Percentiles rank a stretch among this genome's conserved stretches.
Conservation (phyloP, 805 yeast genomes). For the Suhomyces vadensis region DNA sequence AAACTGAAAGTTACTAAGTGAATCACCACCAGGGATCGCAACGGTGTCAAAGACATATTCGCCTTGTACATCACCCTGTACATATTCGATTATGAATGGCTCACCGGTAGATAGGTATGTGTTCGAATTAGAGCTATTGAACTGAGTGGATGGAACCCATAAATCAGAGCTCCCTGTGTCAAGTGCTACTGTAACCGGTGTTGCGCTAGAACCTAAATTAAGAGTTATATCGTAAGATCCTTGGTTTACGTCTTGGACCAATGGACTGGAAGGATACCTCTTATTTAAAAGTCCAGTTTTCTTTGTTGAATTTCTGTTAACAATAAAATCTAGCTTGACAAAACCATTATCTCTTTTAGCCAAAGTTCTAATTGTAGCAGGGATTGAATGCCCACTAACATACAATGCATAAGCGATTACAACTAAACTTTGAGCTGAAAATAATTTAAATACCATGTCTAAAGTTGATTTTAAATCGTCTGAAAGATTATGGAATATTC, state of each 20-base stretch:
- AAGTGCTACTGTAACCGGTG: background rate
- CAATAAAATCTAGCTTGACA: background rate
- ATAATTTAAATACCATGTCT: conserved; percentile 1
- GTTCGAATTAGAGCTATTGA: conserved; percentile 4
- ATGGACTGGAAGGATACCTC: background rate
- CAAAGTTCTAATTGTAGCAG: background rate
- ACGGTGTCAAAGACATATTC: conserved; percentile 11
- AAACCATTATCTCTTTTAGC: background rate
- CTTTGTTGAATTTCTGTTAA: background rate
- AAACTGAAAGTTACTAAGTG: conserved; percentile 8
- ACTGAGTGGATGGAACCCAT: conserved; percentile 9
- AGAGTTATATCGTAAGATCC: conserved; percentile 7
- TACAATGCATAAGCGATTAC: background rate
- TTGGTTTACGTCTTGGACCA: conserved; percentile 2
- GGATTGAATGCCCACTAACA: background rate
- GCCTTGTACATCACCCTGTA: conserved; percentile 6
- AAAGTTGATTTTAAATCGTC: too few species aligned
- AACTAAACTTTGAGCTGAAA: background rate
- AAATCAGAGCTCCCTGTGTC: conserved; percentile 14
- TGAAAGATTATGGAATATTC: too few species aligned
- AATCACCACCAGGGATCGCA: conserved; percentile 3
- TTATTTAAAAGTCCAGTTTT: background rate
- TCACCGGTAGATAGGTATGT: background rate
- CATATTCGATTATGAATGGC: conserved; percentile 4
- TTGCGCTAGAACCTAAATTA: conserved; percentile 6